Percentiles rank a stretch among this genome's conserved stretches.
Evolutionary conservation across 345 rosid species (phyloP).

Genomic region (Ailanthus altissimus): DNA sequence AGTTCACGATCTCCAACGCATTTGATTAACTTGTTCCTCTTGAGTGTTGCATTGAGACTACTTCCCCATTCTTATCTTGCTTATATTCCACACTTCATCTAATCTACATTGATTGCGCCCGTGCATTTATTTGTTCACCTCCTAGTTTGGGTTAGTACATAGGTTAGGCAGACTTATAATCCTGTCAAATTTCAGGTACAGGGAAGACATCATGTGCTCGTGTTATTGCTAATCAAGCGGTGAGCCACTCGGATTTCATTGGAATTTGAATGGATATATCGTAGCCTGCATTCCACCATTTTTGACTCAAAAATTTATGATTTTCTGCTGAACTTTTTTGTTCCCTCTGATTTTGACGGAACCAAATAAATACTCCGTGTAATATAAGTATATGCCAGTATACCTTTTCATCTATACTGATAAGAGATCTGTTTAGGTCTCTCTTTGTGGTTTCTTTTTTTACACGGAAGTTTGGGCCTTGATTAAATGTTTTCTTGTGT

Average conservation of each 20-base stretch:
- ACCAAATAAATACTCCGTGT: background rate
- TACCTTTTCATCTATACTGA: background rate
- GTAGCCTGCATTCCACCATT: background rate
- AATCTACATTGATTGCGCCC: background rate
- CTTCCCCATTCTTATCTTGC: background rate
- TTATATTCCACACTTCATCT: background rate
- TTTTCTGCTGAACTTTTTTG: background rate
- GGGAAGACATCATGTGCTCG: conserved; percentile 98
- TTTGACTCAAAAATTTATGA: background rate
- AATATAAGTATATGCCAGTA: background rate
- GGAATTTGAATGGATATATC: background rate
- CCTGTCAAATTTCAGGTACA: conserved; percentile 57
- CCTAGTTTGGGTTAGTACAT: conserved; percentile 3
- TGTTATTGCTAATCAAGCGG: conserved; percentile 87
- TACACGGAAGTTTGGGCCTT: background rate
- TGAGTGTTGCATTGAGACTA: background rate
- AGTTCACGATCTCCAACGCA: background rate
- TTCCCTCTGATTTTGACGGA: background rate
- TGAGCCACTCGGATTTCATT: conserved; percentile 39
- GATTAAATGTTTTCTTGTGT: background rate
- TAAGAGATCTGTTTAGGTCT: background rate
- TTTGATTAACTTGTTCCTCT: background rate
- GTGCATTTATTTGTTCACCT: background rate
- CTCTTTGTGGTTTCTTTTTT: background rate
- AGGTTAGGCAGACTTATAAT: conserved; percentile 6